Base-by-base conservation (phyloP, 1,139 yeast species). In the Candida frijolesensis region DNA sequence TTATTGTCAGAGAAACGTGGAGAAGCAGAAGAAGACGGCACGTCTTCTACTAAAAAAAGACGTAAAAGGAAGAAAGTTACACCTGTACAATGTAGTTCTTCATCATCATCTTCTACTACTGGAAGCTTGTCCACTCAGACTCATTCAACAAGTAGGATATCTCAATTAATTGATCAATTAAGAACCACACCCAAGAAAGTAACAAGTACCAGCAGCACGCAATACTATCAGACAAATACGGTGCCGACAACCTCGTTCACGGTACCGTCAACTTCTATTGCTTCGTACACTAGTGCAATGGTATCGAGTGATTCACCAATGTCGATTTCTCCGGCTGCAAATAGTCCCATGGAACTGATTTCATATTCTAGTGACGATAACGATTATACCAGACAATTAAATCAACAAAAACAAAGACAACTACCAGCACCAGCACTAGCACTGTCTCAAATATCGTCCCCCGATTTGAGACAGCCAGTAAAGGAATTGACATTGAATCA, bases 401-500 rank as follows among this genome's bases (percentile, higher is more conserved):
- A 43, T 4, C 19, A 42, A 22, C 45, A 42, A 43, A 42, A 42
- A 27, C 42, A 34, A 41, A 25, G 27, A 14, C 19, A 8, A 27
- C 35, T 1, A 9, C 15, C 12, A 10, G 4, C 22, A 32, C n/a
- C n/a, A 30, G 5, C 34, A 11, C 14, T 6, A 11, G 7, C 10
- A 29, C 32, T 3, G 32, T 14, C 6, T 5, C 34, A 40, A 27
- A 19, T 14, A 27, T 18, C 14, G 4, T 12, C 19, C 5, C 18
- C 15, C 14, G 7, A 7, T 10, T 19, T 37, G 22, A 18, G 42
- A 15, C 45, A 22, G 34, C 19, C 15, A 11, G 38, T 22, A 7
- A 44, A 38, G 33, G 64, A 62, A 42, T 62, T 80, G 29, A 61
- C 76, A 0, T 66, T 73, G 18, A 77, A 72, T 33, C 80, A 79